Evolutionary conservation across 2,329 filamentous ascomycete species (phyloP), one percentile per base, ranked within the genome.

Genomic region (Pestalotiopsis sp.): DNA sequence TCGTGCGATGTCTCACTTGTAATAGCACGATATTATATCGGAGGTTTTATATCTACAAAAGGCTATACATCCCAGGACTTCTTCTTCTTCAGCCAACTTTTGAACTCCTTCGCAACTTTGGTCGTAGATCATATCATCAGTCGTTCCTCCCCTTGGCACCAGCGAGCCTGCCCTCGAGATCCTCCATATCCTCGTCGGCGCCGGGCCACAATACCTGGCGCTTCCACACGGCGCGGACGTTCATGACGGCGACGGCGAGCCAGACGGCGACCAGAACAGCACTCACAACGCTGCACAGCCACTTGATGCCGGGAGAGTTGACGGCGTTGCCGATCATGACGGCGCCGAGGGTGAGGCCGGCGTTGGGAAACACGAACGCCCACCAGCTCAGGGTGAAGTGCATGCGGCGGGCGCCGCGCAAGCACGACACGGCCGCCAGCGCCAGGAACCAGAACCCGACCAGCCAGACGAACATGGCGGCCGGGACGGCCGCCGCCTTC

Each of bases 301-400:
- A 80, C 73, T 82, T 73, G 61, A 89, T 81, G 0, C 78, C 83
- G 2, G 79, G 64, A 70, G 85, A 88, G 3, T 81, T 74, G 49
- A 88, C 78, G 2, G 78, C 80, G 12, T 82, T 81, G 0, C 83
- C 87, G 57, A 88, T 79, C 27, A 85, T 82, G 45, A 89, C 87
- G 1, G 84, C 84, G 3, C 86, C 87, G 27, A 89, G 79, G 1
- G 85, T 86, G 57, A 89, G 83, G 0, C 87, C 87, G 0, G 83
- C 86, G 68, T 89, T 89, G 4, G 87, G 87, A 74, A 89, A 83
- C 52, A 89, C 82, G 76, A 89, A 87, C 1, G 85, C 85, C 84
- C 84, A 87, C 85, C 85, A 89, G 52, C 31, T 52, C 20, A 86
- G 75, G 14, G 83, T 81, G 74, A 86, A 86, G 1, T 73, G 73